Evolutionary conservation across 2,329 filamentous ascomycete species (phyloP).

Genomic region (Aspergillus neotritici): DNA sequence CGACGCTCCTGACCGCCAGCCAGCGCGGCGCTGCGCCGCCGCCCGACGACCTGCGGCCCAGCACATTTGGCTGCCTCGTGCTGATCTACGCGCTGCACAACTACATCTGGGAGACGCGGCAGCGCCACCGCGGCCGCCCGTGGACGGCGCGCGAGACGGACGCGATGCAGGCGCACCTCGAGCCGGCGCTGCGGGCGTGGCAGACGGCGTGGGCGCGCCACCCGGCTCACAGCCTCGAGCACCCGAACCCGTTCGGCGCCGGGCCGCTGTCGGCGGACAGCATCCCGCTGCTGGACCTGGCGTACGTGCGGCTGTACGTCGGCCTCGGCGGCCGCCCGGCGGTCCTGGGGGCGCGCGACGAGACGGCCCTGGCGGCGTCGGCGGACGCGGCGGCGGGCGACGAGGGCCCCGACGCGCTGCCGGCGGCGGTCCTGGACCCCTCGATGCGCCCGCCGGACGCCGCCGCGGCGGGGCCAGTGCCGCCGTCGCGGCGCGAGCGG

Average conservation of each 20-base stretch:
- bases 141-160: conserved; percentile 93
- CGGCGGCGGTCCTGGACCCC: conserved; percentile 26
- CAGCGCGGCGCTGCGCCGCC: conserved; percentile 51
- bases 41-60: conserved; percentile 57
- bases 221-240: conserved; percentile 73
- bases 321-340: conserved; percentile 90
- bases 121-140: conserved; percentile 77
- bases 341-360: conserved; percentile 89
- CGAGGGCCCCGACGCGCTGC: conserved; percentile 57
- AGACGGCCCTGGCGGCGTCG: conserved; percentile 81
- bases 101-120: conserved; percentile 96
- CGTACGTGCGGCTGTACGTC: conserved; percentile 87
- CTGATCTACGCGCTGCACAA: conserved; percentile 94
- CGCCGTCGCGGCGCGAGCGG: conserved; percentile 66
- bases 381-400: conserved; percentile 70
- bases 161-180: conserved; percentile 91
- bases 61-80: conserved; percentile 85
- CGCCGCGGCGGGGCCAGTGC: conserved; percentile 26
- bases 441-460: conserved; percentile 17
- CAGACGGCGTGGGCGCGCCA: conserved; percentile 87
- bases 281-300: conserved; percentile 83
- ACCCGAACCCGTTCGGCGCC: conserved; percentile 74
- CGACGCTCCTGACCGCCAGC: conserved; percentile 72
- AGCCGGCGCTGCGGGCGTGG: conserved; percentile 90
- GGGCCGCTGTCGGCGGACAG: conserved; percentile 84